Evolutionary conservation across 495 filamentous ascomycete species (phyloP).

Genomic region (Opeltia flavorubescens): DNA sequence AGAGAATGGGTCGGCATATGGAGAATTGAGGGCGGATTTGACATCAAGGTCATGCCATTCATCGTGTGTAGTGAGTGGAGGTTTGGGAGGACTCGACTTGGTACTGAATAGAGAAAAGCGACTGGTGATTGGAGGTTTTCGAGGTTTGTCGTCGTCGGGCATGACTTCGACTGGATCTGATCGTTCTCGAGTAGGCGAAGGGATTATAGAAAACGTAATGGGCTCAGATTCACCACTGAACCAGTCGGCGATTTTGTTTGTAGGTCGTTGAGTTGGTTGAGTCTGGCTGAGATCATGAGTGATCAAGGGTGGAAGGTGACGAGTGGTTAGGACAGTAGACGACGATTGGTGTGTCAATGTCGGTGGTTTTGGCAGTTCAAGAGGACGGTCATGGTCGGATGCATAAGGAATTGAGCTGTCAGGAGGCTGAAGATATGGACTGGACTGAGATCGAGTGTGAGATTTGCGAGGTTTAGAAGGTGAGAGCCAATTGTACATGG

Average conservation of each 20-base stretch:
- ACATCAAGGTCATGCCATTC: slow-evolving; percentile 36
- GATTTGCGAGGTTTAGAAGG: neutral
- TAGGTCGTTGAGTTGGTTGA: neutral
- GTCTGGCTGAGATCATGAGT: neutral
- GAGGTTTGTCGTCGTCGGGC: slow-evolving; percentile 30
- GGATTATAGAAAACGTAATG: slow-evolving; percentile 25
- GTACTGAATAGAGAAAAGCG: slow-evolving; percentile 12
- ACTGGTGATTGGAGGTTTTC: slow-evolving; percentile 9
- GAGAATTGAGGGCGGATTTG: slow-evolving; percentile 9
- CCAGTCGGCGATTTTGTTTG: slow-evolving; percentile 30
- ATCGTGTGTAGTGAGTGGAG: slow-evolving; percentile 29
- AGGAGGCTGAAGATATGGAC: neutral
- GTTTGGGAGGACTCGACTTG: slow-evolving; percentile 3
- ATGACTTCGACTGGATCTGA: slow-evolving; percentile 12
- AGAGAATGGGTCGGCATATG: slow-evolving; percentile 5
- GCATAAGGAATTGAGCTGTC: neutral
- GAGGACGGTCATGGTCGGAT: neutral
- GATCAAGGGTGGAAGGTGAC: neutral
- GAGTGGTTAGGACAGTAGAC: neutral
- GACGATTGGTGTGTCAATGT: neutral
- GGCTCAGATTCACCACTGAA: slow-evolving; percentile 38
- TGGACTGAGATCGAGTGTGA: neutral
- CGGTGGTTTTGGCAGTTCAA: neutral
- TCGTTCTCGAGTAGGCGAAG: slow-evolving; percentile 17
- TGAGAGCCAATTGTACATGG: neutral